A percentile compares a stretch with the other conserved stretches of the same genome.
phyloP scores from a whole-genome alignment of 768 basidiomycete species.

The Leucocoprinus sp. region DNA sequence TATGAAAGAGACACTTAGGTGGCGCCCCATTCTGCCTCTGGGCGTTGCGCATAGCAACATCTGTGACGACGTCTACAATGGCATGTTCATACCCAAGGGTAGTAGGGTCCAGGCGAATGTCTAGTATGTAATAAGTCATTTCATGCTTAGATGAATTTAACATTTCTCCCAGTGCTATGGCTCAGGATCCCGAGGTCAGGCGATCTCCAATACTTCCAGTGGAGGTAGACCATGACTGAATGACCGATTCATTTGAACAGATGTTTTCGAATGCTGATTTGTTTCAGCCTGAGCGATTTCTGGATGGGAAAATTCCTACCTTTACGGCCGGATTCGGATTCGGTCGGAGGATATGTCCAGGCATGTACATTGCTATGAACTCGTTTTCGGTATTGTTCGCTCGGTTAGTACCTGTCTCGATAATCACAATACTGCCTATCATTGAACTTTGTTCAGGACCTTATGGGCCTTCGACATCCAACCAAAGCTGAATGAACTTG shows the following conservation, averaged over 20 bases:
- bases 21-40: conserved; percentile 21
- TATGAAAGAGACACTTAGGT: conserved; percentile 16
- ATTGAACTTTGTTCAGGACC: conserved; percentile 10
- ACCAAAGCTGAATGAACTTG: conserved; percentile 11
- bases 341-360: conserved; percentile 22
- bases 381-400: conserved; percentile 18
- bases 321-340: conserved; percentile 21
- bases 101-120: conserved; percentile 19
- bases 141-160: neutral
- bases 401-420: conserved; percentile 11
- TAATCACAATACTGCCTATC: neutral
- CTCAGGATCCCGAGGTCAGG: conserved; percentile 17
- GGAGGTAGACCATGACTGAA: neutral
- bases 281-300: conserved; percentile 20
- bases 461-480: conserved; percentile 19
- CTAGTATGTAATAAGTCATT: conserved; percentile 14
- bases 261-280: conserved; percentile 17
- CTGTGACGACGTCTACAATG: conserved; percentile 29
- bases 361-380: conserved; percentile 21
- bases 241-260: conserved; percentile 7
- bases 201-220: neutral
- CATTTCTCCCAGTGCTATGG: conserved; percentile 16
- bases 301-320: conserved; percentile 13
- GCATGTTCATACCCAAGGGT: conserved; percentile 30
- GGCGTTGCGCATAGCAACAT: conserved; percentile 27